These are phyloP conservation scores for Boletus coccyginus DNA, from an alignment of 768 basidiomycete species.

Conservation along the genomic window DNA sequence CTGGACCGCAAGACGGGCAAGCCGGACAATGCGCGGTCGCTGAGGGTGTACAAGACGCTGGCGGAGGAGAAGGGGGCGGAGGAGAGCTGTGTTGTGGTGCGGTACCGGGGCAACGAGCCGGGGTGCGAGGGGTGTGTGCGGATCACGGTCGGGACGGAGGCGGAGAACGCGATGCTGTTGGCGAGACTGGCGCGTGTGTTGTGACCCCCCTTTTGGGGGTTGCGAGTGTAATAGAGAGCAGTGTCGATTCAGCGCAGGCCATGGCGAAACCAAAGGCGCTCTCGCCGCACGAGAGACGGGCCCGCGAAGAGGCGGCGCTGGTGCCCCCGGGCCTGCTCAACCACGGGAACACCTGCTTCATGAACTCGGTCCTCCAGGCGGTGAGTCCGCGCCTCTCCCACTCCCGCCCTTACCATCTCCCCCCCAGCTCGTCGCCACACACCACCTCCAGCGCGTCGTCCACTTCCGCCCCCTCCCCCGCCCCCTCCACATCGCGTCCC, in stretches of 20 bases:
- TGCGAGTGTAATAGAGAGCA: neutral
- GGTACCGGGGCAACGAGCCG: conserved; percentile 81
- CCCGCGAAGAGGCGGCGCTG: conserved; percentile 59
- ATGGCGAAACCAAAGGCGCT: conserved; percentile 55
- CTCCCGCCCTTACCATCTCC: neutral
- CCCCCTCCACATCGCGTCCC: conserved; percentile 39
- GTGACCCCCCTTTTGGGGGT: conserved; percentile 19
- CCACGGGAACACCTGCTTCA: conserved; percentile 91
- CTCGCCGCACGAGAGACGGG: conserved; percentile 62
- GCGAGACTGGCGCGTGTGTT: conserved; percentile 52
- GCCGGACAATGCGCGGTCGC: conserved; percentile 61
- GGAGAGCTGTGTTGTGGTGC: conserved; percentile 81
- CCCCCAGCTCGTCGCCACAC: conserved; percentile 63
- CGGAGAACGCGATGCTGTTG: conserved; percentile 68
- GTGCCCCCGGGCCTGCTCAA: conserved; percentile 76
- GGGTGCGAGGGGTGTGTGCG: conserved; percentile 88
- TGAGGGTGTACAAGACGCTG: conserved; percentile 69
- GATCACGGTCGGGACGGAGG: conserved; percentile 83
- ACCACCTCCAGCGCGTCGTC: conserved; percentile 54
- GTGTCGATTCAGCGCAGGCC: too few species aligned
- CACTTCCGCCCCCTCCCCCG: conserved; percentile 51
- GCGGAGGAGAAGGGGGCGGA: conserved; percentile 85
- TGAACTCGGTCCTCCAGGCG: conserved; percentile 93
- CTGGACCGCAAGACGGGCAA: conserved; percentile 39
- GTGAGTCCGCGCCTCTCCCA: conserved; percentile 42